Conservation (phyloP, 805 yeast species). For the Pichia heedii region DNA sequence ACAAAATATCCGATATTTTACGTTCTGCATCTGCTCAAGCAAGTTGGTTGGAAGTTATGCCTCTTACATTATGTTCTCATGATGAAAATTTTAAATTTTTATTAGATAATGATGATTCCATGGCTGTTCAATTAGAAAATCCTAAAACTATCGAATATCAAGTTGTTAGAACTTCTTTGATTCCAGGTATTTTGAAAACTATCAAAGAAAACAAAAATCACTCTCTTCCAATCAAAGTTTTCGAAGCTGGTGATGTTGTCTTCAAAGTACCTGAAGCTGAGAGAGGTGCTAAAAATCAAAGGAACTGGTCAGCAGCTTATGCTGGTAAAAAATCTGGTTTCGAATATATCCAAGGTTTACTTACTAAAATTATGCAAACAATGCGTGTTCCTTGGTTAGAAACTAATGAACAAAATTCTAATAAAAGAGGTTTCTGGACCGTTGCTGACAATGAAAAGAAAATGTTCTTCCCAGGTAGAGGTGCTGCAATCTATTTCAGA, state of each 20-base stretch:
- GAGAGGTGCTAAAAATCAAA: conserved; percentile 84
- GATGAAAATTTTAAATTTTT: conserved; percentile 92
- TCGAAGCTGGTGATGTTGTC: conserved; percentile 92
- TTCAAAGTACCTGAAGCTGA: conserved; percentile 68
- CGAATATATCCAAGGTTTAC: conserved; percentile 87
- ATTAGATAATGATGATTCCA: conserved; percentile 58
- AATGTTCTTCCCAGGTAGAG: conserved; percentile 95
- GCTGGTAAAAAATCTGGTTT: conserved; percentile 96
- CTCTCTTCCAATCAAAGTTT: conserved; percentile 87
- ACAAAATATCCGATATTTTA: conserved; percentile 82
- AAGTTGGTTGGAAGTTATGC: conserved; percentile 94
- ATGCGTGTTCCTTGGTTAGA: conserved; percentile 81
- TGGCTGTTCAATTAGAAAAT: conserved; percentile 84
- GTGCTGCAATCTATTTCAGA: conserved; percentile 79
- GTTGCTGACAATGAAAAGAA: conserved; percentile 57
- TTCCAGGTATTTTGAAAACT: conserved; percentile 93
- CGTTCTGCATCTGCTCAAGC: conserved; percentile 89
- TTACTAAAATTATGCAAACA: conserved; percentile 94
- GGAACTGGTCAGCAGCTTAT: conserved; percentile 89
- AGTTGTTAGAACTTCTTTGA: conserved; percentile 89
- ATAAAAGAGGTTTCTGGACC: conserved; percentile 79
- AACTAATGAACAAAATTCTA: conserved; percentile 37
- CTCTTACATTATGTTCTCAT: conserved; percentile 90
- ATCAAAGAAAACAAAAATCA: conserved; percentile 94
- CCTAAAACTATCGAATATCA: conserved; percentile 97